Evolutionary conservation across 2,329 filamentous ascomycete genomes (phyloP), one percentile per base, ranked within the genome.

Genomic region (Teratosphaeria zuluensis): DNA sequence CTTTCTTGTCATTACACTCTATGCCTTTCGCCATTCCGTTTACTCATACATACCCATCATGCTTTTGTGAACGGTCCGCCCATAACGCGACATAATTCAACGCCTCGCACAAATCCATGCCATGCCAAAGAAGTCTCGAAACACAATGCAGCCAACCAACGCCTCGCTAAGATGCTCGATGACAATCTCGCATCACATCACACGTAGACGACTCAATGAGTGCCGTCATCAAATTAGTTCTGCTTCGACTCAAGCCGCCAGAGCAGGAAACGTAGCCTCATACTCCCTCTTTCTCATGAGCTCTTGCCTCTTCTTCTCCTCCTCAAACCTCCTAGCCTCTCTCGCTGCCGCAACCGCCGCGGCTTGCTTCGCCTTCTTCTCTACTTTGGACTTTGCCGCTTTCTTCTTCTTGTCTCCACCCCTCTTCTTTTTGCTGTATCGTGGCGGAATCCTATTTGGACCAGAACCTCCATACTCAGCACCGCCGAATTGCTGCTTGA

Each of bases 371-470:
- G 48, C 53, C 58, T 58, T 55, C 35, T 55, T 55, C 12, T 24
- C 52, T 5, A 38, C 14, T 51, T 54, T 53, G 55, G 38, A 32
- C 52, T 54, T 54, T 21, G 16, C 4, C n/a, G 11, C 11, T 30
- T 56, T 54, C 56, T 53, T 56, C 53, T 55, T 24, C 53, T 54
- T 42, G 24, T 5, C 24, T 9, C 4, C 24, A 11, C 12, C 35
- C 55, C 11, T 33, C 42, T 42, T 21, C 55, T 57, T 55, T 53
- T 55, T 28, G n/a, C 19, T 30, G 21, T 9, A 51, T 12, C 33
- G 21, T 21, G 30, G 24, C 53, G 52, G 35, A 21, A 28, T 33
- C 55, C 59, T 59, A 7, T 67, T 61, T 3, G 62, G 59, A 7
- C 65, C 42, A 19, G n/a, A n/a, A 48, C 42, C 42, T n/a, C 42